phyloP scores from a whole-genome alignment of 371 early-diverging fungal genomes.

The Caulochytrium protostelioides region DNA sequence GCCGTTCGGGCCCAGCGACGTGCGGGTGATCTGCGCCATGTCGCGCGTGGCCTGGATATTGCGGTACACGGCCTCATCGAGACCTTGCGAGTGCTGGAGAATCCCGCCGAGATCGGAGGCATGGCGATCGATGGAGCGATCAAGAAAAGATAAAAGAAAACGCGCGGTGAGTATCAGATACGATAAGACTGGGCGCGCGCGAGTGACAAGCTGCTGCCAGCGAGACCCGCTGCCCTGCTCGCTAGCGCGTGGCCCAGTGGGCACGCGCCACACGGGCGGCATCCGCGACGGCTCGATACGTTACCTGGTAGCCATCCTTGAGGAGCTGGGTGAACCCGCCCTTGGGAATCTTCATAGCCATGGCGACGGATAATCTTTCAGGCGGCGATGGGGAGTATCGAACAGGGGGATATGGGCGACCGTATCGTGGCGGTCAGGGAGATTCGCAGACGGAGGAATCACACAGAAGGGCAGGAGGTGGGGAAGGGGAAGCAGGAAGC shows the following conservation, averaged over 20 bases:
- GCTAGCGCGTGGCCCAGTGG: too few species aligned
- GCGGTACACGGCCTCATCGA: constrained; percentile 84
- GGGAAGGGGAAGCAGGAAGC: too few species aligned
- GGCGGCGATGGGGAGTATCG: too few species aligned
- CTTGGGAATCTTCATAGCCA: constrained; percentile 88
- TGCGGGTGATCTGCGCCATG: constrained; percentile 71
- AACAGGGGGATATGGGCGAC: too few species aligned
- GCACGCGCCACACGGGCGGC: too few species aligned
- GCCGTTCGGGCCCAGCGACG: constrained; percentile 91
- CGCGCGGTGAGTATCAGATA: background rate
- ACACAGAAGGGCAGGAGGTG: too few species aligned
- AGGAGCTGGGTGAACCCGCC: constrained; percentile 67
- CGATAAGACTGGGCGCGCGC: background rate
- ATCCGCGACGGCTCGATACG: background rate
- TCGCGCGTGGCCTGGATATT: constrained; percentile 87
- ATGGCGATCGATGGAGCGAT: background rate
- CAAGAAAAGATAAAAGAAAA: background rate
- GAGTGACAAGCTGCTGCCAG: too few species aligned
- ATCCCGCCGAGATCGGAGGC: background rate
- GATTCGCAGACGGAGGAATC: too few species aligned
- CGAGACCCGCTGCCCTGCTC: too few species aligned
- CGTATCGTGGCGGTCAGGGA: too few species aligned
- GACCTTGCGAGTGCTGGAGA: constrained; percentile 68
- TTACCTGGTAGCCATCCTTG: constrained; percentile 90
- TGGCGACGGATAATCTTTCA: too few species aligned